Conservation (phyloP, 495 filamentous ascomycete species). For the Talaromyces trachyspermus region DNA sequence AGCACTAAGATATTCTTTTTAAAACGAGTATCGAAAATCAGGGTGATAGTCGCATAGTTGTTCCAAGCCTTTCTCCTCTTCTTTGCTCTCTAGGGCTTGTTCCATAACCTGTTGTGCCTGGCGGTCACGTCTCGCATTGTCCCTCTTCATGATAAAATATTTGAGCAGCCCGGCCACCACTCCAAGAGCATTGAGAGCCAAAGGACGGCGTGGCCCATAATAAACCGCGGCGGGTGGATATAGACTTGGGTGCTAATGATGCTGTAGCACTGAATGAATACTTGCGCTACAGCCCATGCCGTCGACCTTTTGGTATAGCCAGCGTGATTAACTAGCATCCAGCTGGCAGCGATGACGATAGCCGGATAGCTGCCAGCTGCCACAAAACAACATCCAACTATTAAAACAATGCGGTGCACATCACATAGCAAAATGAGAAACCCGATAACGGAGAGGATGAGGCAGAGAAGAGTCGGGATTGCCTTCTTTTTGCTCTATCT, state of each 20-base stretch:
- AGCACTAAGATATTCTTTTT: constrained; percentile 1
- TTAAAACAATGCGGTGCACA: neutral
- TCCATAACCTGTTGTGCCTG: neutral
- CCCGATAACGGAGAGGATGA: neutral
- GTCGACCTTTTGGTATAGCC: constrained; percentile 1
- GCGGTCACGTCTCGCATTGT: constrained; percentile 2
- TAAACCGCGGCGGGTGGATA: constrained; percentile 3
- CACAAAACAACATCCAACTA: constrained; percentile 1
- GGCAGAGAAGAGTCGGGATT: constrained; percentile 3
- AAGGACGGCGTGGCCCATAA: constrained; percentile 2
- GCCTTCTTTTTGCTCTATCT: neutral
- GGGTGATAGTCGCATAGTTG: constrained; percentile 3
- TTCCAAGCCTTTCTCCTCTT: neutral
- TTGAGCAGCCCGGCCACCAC: neutral
- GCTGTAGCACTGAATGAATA: constrained; percentile 2
- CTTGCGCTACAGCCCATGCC: neutral
- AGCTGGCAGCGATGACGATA: constrained; percentile 1
- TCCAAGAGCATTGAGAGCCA: constrained; percentile 1
- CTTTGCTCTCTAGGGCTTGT: neutral
- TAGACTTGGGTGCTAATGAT: constrained; percentile 2
- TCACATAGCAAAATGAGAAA: constrained; percentile 1
- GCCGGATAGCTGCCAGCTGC: neutral
- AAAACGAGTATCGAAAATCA: constrained; percentile 1
- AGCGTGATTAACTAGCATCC: neutral
- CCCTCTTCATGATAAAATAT: neutral